These are phyloP conservation scores for Aspergillus incahuasiensis DNA, from an alignment of 495 filamentous ascomycete species.

Conservation along the genomic window DNA sequence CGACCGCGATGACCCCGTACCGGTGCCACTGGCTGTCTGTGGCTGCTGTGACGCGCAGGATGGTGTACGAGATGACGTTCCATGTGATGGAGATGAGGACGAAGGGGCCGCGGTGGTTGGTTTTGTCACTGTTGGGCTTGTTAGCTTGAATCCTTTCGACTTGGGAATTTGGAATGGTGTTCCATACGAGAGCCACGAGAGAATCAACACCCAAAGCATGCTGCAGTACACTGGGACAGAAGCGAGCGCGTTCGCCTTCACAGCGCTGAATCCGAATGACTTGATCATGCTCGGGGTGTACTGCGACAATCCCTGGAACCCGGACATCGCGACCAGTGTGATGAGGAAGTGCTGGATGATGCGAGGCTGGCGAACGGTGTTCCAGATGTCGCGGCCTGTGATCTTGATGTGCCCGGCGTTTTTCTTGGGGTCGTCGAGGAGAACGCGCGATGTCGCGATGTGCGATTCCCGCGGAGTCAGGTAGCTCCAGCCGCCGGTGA, in stretches of 20 bases:
- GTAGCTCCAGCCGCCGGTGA: constrained; percentile 37
- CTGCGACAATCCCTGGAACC: constrained; percentile 36
- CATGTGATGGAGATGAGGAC: constrained; percentile 38
- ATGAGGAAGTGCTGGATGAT: constrained; percentile 34
- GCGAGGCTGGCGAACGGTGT: constrained; percentile 34
- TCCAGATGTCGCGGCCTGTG: constrained; percentile 36
- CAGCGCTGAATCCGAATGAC: constrained; percentile 39
- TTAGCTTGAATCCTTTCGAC: constrained; percentile 5
- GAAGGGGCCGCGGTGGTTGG: constrained; percentile 40
- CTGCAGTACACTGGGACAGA: constrained; percentile 46
- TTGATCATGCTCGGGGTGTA: constrained; percentile 41
- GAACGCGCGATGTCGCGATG: constrained; percentile 38
- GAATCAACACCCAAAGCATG: constrained; percentile 38
- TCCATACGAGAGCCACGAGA: constrained; percentile 38
- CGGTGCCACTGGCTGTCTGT: constrained; percentile 30
- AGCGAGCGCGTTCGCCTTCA: constrained; percentile 47
- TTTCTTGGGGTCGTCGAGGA: constrained; percentile 44
- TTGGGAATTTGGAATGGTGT: neutral
- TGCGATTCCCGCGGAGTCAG: constrained; percentile 41
- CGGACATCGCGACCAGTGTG: constrained; percentile 47
- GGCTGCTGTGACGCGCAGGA: constrained; percentile 23
- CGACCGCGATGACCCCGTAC: constrained; percentile 44
- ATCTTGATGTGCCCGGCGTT: constrained; percentile 38
- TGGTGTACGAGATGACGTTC: constrained; percentile 41
- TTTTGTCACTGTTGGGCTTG: constrained; percentile 33